phyloP scores from a whole-genome alignment of 73 alveolate species.

The Tetrahymena thermophila region DNA sequence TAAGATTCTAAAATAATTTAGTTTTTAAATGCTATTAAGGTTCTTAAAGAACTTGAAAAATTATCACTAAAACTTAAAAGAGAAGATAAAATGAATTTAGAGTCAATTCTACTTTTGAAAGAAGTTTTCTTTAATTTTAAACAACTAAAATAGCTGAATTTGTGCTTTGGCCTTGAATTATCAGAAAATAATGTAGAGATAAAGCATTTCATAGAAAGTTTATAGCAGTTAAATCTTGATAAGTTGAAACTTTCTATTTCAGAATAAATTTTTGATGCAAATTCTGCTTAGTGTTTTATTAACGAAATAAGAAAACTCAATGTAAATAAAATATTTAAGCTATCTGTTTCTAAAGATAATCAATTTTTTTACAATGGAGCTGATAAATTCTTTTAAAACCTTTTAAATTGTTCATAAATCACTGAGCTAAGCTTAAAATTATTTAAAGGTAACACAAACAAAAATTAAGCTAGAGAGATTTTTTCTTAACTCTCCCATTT shows the following conservation, averaged over 20 bases:
- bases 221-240: neutral
- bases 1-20: no score
- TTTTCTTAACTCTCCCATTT: neutral
- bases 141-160: neutral
- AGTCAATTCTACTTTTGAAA: no score
- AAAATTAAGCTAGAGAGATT: no score
- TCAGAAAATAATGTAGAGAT: neutral
- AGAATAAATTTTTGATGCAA: neutral
- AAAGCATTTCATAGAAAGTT: neutral
- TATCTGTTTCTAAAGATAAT: no score
- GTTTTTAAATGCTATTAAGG: no score
- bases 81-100: neutral
- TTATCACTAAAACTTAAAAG: neutral
- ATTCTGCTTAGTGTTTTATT: neutral
- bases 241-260: neutral
- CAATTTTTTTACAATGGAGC: neutral
- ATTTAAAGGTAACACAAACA: no score
- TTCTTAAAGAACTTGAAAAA: neutral
- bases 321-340: neutral
- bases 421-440: no score
- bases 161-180: neutral
- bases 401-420: no score
- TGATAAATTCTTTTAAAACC: neutral
- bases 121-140: neutral
- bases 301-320: no score